phyloP scores from a whole-genome alignment of 176 grass and related monocot species.

The Oryza australiensis region DNA sequence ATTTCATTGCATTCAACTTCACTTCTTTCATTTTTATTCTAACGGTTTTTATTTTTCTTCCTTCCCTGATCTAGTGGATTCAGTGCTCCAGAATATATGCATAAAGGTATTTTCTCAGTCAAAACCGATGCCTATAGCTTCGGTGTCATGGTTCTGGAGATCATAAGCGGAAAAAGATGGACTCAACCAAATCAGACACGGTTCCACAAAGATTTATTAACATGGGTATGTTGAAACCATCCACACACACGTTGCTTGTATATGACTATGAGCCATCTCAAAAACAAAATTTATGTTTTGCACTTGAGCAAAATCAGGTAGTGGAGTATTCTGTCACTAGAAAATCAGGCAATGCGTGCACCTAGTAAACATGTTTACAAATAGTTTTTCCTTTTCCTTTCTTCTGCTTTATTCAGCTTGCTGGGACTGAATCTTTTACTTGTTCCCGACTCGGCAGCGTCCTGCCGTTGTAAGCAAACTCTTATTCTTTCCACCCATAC shows the following conservation, averaged over 20 bases:
- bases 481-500: too few species aligned
- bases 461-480: too few species aligned
- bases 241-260: not conserved
- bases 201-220: not conserved
- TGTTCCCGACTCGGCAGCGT: too few species aligned
- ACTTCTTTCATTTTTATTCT: not conserved
- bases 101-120: not conserved
- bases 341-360: not conserved
- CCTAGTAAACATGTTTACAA: not conserved
- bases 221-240: constrained; percentile 19
- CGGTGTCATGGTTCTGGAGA: not conserved
- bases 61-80: constrained; percentile 3
- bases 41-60: not conserved
- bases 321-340: not conserved
- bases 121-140: constrained; percentile 37
- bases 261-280: not conserved
- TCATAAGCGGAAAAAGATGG: constrained; percentile 25
- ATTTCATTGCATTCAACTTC: not conserved
- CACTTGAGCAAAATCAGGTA: not conserved
- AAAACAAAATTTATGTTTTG: not conserved
- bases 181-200: not conserved
- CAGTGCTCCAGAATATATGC: constrained; percentile 15
- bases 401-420: too few species aligned
- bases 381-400: too few species aligned
- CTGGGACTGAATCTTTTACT: too few species aligned